Conservation (phyloP, 1,284 basidiomycete species). For the Vanrija pseudolonga region DNA sequence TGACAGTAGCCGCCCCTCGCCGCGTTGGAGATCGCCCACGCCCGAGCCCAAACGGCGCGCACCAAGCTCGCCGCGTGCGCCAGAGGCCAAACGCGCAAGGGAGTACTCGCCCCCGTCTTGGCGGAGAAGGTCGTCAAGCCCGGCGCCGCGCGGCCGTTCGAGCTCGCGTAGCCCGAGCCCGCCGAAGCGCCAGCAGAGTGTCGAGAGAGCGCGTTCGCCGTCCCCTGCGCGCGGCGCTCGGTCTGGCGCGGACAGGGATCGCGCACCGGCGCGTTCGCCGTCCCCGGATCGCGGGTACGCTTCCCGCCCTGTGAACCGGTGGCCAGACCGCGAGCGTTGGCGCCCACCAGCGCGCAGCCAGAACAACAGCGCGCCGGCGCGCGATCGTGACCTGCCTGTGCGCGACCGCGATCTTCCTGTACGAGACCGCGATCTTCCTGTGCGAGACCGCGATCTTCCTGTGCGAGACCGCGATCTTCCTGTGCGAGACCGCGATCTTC, state of each 20-base stretch:
- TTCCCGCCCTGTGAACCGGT: not conserved
- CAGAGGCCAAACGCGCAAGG: conserved; percentile 8
- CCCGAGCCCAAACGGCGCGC: conserved; percentile 5
- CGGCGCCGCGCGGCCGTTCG: not conserved
- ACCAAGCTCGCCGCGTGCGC: conserved; percentile 3
- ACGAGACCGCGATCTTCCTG: conserved; percentile 3
- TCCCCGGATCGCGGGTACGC: conserved; percentile 1
- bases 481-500: too few species aligned
- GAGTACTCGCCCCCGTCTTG: conserved; percentile 4
- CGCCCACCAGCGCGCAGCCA: too few species aligned
- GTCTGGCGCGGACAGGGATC: conserved; percentile 1
- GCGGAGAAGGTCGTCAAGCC: not conserved
- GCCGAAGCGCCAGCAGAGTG: not conserved
- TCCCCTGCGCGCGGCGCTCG: not conserved
- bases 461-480: too few species aligned
- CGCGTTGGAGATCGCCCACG: conserved; percentile 5
- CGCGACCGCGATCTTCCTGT: conserved; percentile 5
- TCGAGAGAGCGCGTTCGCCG: not conserved
- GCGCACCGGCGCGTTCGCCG: conserved; percentile 16
- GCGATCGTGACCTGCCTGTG: not conserved
- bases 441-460: not conserved
- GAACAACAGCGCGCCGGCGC: conserved; percentile 8
- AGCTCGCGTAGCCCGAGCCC: not conserved
- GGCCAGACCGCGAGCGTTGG: conserved; percentile 9
- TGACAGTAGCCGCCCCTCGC: not conserved